phyloP scores from a whole-genome alignment of 2,329 filamentous ascomycete genomes.

The Tolypocladium ovalisporum region DNA sequence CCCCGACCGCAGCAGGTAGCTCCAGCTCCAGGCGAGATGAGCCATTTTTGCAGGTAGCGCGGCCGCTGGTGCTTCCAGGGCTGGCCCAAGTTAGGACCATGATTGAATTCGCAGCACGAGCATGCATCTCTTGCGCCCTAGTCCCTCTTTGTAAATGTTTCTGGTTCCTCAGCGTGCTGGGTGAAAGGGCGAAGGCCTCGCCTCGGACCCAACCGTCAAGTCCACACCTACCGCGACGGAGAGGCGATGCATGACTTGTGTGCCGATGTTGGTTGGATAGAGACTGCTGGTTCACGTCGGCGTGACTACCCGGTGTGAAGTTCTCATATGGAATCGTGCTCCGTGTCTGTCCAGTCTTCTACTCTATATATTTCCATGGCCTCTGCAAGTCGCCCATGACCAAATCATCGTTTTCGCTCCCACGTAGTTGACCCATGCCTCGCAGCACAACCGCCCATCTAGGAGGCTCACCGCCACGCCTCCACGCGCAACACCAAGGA shows the following conservation, averaged over 20 bases:
- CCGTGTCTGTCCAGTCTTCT: not conserved
- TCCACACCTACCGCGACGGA: conserved; percentile 10
- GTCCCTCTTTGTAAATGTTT: not conserved
- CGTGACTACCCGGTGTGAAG: not conserved
- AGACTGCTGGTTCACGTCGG: not conserved
- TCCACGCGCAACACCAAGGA: not conserved
- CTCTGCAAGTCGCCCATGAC: not conserved
- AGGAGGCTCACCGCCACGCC: not conserved
- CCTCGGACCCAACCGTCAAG: conserved; percentile 17
- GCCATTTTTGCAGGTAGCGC: not conserved
- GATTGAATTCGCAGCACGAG: not conserved
- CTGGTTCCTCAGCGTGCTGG: not conserved
- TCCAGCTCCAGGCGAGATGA: not conserved
- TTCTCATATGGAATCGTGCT: not conserved
- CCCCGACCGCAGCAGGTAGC: not conserved
- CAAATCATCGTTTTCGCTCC: not conserved
- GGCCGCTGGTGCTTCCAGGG: not conserved
- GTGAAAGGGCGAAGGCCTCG: not conserved
- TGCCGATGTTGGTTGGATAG: not conserved
- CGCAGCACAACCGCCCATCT: not conserved
- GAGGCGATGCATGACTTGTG: not conserved
- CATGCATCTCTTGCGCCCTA: not conserved
- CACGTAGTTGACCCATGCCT: not conserved
- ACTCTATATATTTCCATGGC: not conserved
- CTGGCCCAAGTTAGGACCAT: not conserved